Percentiles rank a stretch among this genome's conserved stretches.
Evolutionary conservation across 139 green algal genomes (phyloP).

Genomic region (Chloropicon primus): DNA sequence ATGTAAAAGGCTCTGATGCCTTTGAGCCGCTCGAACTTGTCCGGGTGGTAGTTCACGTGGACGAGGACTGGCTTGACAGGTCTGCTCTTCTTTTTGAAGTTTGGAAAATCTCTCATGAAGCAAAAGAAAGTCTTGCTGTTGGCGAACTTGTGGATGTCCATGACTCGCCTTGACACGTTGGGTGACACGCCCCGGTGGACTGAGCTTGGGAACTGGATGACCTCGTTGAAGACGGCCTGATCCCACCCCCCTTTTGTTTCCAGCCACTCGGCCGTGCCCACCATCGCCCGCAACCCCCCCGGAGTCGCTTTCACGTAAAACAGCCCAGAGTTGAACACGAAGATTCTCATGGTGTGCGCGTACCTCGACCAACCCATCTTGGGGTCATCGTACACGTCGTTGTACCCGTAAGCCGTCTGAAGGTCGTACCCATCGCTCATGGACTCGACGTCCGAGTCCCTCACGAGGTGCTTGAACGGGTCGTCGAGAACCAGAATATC

Average conservation of each 20-base stretch:
- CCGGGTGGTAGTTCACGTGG: constrained; percentile 64
- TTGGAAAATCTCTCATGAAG: constrained; percentile 14
- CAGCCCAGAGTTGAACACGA: constrained; percentile 56
- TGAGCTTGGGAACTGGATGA: constrained; percentile 41
- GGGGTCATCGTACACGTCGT: constrained; percentile 72
- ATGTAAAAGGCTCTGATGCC: constrained; percentile 12
- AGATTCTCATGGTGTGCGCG: constrained; percentile 64
- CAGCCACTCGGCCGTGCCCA: constrained; percentile 32
- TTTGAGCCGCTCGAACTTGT: constrained; percentile 51
- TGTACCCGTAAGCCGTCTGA: constrained; percentile 62
- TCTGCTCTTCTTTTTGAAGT: not conserved
- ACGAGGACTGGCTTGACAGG: constrained; percentile 33
- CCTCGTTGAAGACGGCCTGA: constrained; percentile 50
- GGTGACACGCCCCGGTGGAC: not conserved
- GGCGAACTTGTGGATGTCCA: constrained; percentile 38
- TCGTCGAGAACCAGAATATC: constrained; percentile 79
- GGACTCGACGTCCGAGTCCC: constrained; percentile 60
- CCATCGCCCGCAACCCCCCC: constrained; percentile 37
- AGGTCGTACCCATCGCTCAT: constrained; percentile 78
- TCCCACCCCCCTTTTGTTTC: constrained; percentile 41
- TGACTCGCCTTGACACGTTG: constrained; percentile 21
- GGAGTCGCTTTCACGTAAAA: constrained; percentile 46
- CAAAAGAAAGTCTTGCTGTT: constrained; percentile 43
- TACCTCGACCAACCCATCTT: constrained; percentile 80
- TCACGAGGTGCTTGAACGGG: constrained; percentile 51